phyloP scores from a whole-genome alignment of 2,329 filamentous ascomycete genomes.

The Pseudomassariella vexata region DNA sequence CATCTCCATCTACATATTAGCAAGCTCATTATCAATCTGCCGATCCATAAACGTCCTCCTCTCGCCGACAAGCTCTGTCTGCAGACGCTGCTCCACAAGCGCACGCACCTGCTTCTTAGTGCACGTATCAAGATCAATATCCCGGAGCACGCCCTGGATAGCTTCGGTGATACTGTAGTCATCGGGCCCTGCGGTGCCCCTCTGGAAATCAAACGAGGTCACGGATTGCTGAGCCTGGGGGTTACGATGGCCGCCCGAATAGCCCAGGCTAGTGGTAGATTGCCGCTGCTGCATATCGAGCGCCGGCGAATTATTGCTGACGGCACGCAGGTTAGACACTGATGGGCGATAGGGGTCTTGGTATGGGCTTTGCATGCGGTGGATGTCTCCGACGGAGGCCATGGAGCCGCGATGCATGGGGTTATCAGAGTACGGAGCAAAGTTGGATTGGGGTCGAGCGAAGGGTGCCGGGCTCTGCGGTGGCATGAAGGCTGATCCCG shows the following conservation, averaged over 20 bases:
- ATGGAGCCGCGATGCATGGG: constrained; percentile 62
- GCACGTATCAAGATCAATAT: constrained; percentile 92
- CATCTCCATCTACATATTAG: constrained; percentile 74
- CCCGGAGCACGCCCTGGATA: constrained; percentile 73
- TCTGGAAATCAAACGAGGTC: constrained; percentile 56
- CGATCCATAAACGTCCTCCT: constrained; percentile 84
- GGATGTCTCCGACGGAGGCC: constrained; percentile 57
- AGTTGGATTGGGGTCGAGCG: constrained; percentile 41
- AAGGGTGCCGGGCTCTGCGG: constrained; percentile 75
- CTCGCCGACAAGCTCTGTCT: constrained; percentile 82
- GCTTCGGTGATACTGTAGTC: constrained; percentile 78
- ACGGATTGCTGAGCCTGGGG: constrained; percentile 42
- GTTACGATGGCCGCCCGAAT: constrained; percentile 39
- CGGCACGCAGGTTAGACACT: constrained; percentile 53
- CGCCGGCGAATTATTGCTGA: constrained; percentile 40
- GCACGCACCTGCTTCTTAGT: constrained; percentile 96
- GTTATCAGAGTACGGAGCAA: constrained; percentile 41
- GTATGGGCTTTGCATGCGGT: constrained; percentile 51
- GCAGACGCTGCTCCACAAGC: constrained; percentile 86
- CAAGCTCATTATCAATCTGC: constrained; percentile 88
- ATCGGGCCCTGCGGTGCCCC: constrained; percentile 58
- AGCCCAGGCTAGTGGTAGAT: constrained; percentile 42
- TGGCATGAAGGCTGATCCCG: constrained; percentile 68
- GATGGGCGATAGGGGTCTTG: constrained; percentile 57
- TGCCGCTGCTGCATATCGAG: constrained; percentile 30